Conservation (phyloP, 768 basidiomycete species). For the Tulasnella sp. region DNA sequence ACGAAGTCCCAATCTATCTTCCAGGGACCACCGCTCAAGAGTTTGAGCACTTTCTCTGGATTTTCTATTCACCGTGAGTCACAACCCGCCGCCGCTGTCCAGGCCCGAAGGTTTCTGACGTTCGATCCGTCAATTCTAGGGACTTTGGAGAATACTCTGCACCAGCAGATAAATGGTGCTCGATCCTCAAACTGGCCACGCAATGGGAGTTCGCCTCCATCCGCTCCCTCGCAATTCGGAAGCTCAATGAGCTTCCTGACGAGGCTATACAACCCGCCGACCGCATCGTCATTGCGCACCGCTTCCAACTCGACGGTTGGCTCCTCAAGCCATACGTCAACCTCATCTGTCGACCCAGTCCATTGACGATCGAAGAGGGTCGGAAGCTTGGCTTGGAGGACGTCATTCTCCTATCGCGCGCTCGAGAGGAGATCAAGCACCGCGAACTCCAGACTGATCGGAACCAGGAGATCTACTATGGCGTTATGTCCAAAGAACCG, state of each 20-base stretch:
- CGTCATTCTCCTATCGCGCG: conserved; percentile 11
- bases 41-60: conserved; percentile 47
- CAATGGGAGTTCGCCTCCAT: conserved; percentile 47
- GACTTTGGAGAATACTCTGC: conserved; percentile 43
- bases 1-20: conserved; percentile 37
- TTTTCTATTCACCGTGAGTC: conserved; percentile 53
- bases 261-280: conserved; percentile 36
- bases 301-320: conserved; percentile 36
- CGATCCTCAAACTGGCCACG: conserved; percentile 43
- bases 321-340: conserved; percentile 15
- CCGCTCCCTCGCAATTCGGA: conserved; percentile 40
- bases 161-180: conserved; percentile 40
- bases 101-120: conserved; percentile 17
- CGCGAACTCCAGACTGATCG: too few relatives aligned
- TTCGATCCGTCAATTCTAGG: conserved; percentile 31
- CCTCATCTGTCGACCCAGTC: neutral
- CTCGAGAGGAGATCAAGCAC: conserved; percentile 23
- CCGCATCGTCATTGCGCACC: conserved; percentile 48
- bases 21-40: conserved; percentile 37
- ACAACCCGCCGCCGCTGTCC: neutral
- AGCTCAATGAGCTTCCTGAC: conserved; percentile 37
- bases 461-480: too few relatives aligned
- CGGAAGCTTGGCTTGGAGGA: conserved; percentile 13
- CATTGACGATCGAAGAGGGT: neutral
- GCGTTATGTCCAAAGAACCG: too few relatives aligned